phyloP scores from a whole-genome alignment of 2,329 filamentous ascomycete species.

The Coniochaeta pulveracea region DNA sequence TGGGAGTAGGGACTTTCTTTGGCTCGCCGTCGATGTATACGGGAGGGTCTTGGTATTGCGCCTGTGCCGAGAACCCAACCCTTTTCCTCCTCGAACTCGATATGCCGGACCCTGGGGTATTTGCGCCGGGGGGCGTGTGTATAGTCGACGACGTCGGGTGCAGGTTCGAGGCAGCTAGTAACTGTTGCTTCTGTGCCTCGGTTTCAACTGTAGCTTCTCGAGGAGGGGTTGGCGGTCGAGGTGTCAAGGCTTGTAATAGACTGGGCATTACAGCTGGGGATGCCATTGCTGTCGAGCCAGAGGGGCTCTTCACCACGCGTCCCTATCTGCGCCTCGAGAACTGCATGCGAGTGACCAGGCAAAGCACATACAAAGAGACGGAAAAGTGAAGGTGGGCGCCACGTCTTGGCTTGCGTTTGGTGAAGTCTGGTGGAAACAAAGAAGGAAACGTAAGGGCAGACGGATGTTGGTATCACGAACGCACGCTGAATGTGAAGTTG shows the following conservation, averaged over 20 bases:
- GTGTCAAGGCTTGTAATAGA: conserved; percentile 39
- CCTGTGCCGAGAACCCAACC: conserved; percentile 44
- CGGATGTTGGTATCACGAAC: too few relatives aligned
- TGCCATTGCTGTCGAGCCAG: conserved; percentile 22
- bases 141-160: conserved; percentile 26
- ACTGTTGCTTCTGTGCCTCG: conserved; percentile 22
- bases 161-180: conserved; percentile 23
- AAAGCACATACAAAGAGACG: too few relatives aligned
- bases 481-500: too few relatives aligned
- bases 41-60: conserved; percentile 45
- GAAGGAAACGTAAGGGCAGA: too few relatives aligned
- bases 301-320: conserved; percentile 4
- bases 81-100: conserved; percentile 36
- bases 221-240: conserved; percentile 59
- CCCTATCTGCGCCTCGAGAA: conserved; percentile 1
- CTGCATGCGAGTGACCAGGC: too few relatives aligned
- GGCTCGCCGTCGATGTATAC: conserved; percentile 26
- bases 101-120: conserved; percentile 30
- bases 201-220: conserved; percentile 34
- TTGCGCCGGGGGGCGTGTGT: conserved; percentile 40
- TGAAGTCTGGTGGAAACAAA: too few relatives aligned
- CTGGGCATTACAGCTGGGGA: conserved; percentile 22
- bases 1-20: conserved; percentile 28
- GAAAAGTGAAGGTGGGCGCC: too few relatives aligned
- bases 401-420: too few relatives aligned